These are phyloP conservation scores for Dalbergia cochinchinensis DNA, from an alignment of 306 rosid genomes.

Conservation along the genomic window DNA sequence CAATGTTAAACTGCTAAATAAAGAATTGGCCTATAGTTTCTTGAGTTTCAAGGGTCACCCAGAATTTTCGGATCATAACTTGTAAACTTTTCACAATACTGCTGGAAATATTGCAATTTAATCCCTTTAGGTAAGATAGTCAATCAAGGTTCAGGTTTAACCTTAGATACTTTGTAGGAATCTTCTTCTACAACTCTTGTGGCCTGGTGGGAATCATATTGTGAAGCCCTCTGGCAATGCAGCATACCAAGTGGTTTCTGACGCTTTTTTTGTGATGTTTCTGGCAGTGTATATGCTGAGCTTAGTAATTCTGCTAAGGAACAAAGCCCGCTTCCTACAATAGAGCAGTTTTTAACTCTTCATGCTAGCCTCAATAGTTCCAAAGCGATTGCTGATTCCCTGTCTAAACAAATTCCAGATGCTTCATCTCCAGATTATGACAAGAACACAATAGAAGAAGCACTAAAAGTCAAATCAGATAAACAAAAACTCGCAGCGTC, in stretches of 20 bases:
- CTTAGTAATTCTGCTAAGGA: constrained; percentile 76
- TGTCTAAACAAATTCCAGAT: constrained; percentile 61
- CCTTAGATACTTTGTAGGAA: background rate
- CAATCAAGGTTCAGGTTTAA: constrained; percentile 16
- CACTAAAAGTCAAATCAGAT: constrained; percentile 63
- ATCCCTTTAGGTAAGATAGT: constrained; percentile 24
- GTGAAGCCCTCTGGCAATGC: constrained; percentile 8
- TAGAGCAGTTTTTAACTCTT: constrained; percentile 85
- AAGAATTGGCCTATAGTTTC: background rate
- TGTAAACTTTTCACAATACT: constrained; percentile 10
- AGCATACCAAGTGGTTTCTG: constrained; percentile 35
- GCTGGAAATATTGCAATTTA: constrained; percentile 21
- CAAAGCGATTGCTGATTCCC: constrained; percentile 65
- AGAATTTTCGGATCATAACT: background rate
- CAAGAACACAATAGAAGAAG: constrained; percentile 69
- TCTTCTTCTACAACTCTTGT: constrained; percentile 1
- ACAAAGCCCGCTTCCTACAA: constrained; percentile 78
- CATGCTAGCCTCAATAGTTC: constrained; percentile 68
- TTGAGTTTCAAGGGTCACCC: background rate
- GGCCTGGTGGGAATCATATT: constrained; percentile 2
- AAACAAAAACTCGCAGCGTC: constrained; percentile 71
- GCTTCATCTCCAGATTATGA: constrained; percentile 67
- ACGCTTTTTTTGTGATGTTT: constrained; percentile 34
- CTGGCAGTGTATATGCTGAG: constrained; percentile 80
- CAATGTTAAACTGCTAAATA: background rate